phyloP scores from a whole-genome alignment of 164 flowering plant genomes.

The Houttuynia cordata region DNA sequence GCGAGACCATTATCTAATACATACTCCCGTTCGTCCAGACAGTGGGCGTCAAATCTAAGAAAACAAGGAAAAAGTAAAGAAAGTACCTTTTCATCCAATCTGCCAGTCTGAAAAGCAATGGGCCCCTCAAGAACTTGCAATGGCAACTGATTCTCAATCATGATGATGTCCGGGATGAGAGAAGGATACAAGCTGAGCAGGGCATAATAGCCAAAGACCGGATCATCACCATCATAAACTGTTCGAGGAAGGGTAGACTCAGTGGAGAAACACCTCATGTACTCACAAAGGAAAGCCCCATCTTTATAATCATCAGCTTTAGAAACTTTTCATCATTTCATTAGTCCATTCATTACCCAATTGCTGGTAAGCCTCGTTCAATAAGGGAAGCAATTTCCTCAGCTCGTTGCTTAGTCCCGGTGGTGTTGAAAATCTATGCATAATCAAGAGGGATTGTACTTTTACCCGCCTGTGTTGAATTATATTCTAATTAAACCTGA shows the following conservation, averaged over 20 bases:
- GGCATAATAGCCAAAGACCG: slow-evolving; percentile 45
- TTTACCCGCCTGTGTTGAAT: no score
- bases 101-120: slow-evolving; percentile 10
- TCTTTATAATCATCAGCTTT: slow-evolving; percentile 64
- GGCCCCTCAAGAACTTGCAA: slow-evolving; percentile 25
- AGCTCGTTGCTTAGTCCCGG: slow-evolving; percentile 5
- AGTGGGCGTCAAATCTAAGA: no score
- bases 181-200: slow-evolving; percentile 30
- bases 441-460: no score
- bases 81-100: not conserved
- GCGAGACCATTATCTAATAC: no score
- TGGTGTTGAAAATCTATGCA: no score
- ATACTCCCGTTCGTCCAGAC: no score
- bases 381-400: no score
- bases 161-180: slow-evolving; percentile 49
- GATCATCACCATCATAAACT: slow-evolving; percentile 45
- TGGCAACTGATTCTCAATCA: slow-evolving; percentile 69
- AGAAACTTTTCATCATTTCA: slow-evolving; percentile 47
- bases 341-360: slow-evolving; percentile 5
- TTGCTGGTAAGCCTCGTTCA: not conserved
- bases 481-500: no score
- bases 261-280: slow-evolving; percentile 26
- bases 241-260: slow-evolving; percentile 15
- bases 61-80: no score
- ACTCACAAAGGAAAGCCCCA: slow-evolving; percentile 53